phyloP scores from a whole-genome alignment of 2,329 filamentous ascomycete genomes.

The Fusarium pseudograminearum region DNA sequence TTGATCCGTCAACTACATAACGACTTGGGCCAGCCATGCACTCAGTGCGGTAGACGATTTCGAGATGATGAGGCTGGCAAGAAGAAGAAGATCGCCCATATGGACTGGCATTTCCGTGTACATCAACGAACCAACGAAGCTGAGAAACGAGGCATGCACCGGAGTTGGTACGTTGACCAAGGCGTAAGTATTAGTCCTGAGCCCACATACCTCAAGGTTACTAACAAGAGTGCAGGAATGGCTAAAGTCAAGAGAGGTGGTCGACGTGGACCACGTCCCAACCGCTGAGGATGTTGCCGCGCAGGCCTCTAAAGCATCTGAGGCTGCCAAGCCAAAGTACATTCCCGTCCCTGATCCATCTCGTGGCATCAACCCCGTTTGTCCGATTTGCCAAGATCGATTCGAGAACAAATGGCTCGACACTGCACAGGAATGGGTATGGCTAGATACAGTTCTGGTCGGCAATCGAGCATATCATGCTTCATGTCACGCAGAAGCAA shows the following conservation, averaged over 20 bases:
- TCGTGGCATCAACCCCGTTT: conserved; percentile 79
- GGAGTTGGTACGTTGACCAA: conserved; percentile 95
- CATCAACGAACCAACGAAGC: conserved; percentile 90
- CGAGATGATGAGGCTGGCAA: conserved; percentile 80
- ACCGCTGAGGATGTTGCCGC: conserved; percentile 50
- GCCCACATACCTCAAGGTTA: background rate
- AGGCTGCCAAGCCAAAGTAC: conserved; percentile 70
- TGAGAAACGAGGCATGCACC: conserved; percentile 86
- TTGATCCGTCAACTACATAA: conserved; percentile 82
- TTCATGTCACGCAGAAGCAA: conserved; percentile 87
- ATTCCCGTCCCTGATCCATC: conserved; percentile 87
- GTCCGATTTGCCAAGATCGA: conserved; percentile 94
- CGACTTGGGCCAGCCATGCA: conserved; percentile 85
- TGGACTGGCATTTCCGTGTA: conserved; percentile 98
- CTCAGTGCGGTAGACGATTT: conserved; percentile 91
- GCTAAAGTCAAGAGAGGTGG: conserved; percentile 84
- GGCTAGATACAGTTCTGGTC: conserved; percentile 87
- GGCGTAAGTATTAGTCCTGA: conserved; percentile 65
- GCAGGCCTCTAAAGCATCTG: conserved; percentile 54
- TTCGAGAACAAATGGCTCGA: conserved; percentile 94
- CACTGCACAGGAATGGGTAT: conserved; percentile 95
- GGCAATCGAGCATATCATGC: conserved; percentile 88
- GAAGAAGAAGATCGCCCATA: conserved; percentile 87
- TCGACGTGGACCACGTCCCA: conserved; percentile 70
- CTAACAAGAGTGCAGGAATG: conserved; percentile 74